phyloP scores from a whole-genome alignment of 768 basidiomycete genomes.

The Russula griseocarnosa region DNA sequence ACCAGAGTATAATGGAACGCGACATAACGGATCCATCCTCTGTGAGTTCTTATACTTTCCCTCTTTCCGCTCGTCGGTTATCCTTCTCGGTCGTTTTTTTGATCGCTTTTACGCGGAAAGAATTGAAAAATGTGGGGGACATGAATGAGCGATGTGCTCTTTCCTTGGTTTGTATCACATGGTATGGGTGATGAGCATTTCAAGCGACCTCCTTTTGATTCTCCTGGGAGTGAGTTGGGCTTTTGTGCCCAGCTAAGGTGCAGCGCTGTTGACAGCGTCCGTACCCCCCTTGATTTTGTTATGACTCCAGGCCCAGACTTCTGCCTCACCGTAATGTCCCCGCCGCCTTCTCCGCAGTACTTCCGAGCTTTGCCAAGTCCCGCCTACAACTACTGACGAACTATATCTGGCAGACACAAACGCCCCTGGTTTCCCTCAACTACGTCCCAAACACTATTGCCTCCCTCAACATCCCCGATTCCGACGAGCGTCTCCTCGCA shows the following conservation, averaged over 20 bases:
- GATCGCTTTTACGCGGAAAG: neutral
- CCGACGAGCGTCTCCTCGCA: conserved; percentile 59
- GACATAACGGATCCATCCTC: conserved; percentile 46
- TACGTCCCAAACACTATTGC: conserved; percentile 65
- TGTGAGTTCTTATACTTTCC: conserved; percentile 38
- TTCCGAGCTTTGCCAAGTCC: neutral
- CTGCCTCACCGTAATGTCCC: neutral
- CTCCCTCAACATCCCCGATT: conserved; percentile 49
- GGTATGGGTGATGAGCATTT: neutral
- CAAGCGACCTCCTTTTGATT: too few relatives aligned
- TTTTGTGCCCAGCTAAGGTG: neutral
- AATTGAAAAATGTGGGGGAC: neutral
- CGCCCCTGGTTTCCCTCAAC: conserved; percentile 48
- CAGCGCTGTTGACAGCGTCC: neutral
- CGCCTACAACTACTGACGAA: conserved; percentile 1
- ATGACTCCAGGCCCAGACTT: neutral
- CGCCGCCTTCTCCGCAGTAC: conserved; percentile 6
- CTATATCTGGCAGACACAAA: conserved; percentile 33
- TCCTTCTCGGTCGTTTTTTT: too few relatives aligned
- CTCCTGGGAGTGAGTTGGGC: neutral
- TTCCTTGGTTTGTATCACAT: neutral
- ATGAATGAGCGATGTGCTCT: neutral
- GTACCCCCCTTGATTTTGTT: neutral
- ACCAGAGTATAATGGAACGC: conserved; percentile 54
- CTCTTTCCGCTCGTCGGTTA: too few relatives aligned